These are phyloP conservation scores for Penicillium odoratum DNA, from an alignment of 495 filamentous ascomycete species.

Conservation along the genomic window DNA sequence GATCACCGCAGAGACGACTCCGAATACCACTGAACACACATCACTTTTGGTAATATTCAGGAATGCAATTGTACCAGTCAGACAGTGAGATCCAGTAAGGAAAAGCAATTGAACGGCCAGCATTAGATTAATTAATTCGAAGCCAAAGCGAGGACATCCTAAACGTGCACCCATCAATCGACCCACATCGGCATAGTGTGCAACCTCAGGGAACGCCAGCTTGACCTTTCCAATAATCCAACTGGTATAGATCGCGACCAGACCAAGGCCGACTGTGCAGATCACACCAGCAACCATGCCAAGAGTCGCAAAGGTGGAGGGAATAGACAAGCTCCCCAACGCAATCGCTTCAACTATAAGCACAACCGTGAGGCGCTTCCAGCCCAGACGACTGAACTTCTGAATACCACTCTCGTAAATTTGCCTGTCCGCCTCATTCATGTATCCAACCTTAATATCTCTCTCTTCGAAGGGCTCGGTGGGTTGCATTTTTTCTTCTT, in stretches of 20 bases:
- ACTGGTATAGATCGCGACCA: constrained; percentile 67
- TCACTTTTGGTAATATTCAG: constrained; percentile 57
- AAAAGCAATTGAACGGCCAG: constrained; percentile 62
- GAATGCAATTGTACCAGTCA: constrained; percentile 68
- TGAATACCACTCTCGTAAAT: constrained; percentile 17
- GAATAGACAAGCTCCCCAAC: constrained; percentile 58
- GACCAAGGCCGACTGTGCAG: constrained; percentile 53
- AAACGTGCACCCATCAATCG: constrained; percentile 53
- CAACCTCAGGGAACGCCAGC: constrained; percentile 59
- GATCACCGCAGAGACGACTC: constrained; percentile 57
- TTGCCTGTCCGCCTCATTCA: constrained; percentile 24
- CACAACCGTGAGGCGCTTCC: constrained; percentile 31
- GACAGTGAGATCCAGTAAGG: constrained; percentile 65
- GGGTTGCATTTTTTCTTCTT: constrained; percentile 12
- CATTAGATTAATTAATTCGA: constrained; percentile 56
- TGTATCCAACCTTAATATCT: constrained; percentile 21
- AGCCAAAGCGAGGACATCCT: constrained; percentile 24
- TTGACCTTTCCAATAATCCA: constrained; percentile 70
- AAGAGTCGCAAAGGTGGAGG: constrained; percentile 54
- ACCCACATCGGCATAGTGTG: constrained; percentile 64
- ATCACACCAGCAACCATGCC: constrained; percentile 59
- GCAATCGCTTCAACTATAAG: constrained; percentile 64
- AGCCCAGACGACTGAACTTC: constrained; percentile 32
- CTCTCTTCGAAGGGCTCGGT: constrained; percentile 15
- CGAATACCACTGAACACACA: constrained; percentile 61